phyloP scores from a whole-genome alignment of 805 yeast species.

The Alloascoidea hylecoeti region DNA sequence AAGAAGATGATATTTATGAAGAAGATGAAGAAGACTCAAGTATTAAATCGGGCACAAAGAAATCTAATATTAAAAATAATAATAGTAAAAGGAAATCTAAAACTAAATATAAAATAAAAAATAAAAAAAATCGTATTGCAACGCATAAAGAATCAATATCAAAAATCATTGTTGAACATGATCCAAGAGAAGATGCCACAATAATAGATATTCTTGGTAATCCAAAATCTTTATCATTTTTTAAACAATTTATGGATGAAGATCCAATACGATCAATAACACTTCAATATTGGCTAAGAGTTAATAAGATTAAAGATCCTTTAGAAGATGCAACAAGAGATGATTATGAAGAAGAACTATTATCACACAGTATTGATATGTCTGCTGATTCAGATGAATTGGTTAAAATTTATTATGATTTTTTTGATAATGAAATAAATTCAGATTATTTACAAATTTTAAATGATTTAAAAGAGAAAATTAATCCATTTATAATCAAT shows the following conservation, averaged over 20 bases:
- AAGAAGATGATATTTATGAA: too few species aligned
- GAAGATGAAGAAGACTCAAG: too few species aligned
- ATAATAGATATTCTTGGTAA: conserved; percentile 32
- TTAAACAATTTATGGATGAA: conserved; percentile 44
- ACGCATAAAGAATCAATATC: background rate
- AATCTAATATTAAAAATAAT: too few species aligned
- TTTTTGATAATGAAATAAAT: conserved; percentile 17
- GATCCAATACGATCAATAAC: conserved; percentile 27
- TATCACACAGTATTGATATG: conserved; percentile 9
- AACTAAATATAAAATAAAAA: too few species aligned
- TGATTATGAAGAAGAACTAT: conserved; percentile 15
- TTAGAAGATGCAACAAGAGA: conserved; percentile 25
- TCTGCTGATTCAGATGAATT: conserved; percentile 37
- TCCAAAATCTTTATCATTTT: conserved; percentile 30
- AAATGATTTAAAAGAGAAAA: conserved; percentile 16
- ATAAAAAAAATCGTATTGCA: too few species aligned
- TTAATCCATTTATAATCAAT: conserved; percentile 20
- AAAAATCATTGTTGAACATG: conserved; percentile 6
- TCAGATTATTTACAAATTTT: conserved; percentile 8
- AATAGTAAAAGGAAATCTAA: too few species aligned
- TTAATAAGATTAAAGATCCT: conserved; percentile 61
- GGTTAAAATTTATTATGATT: conserved; percentile 28
- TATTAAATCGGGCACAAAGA: too few species aligned
- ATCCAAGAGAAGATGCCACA: conserved; percentile 16
- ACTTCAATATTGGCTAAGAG: conserved; percentile 51